phyloP scores from a whole-genome alignment of 768 basidiomycete genomes.

The Serpula lacrymans region DNA sequence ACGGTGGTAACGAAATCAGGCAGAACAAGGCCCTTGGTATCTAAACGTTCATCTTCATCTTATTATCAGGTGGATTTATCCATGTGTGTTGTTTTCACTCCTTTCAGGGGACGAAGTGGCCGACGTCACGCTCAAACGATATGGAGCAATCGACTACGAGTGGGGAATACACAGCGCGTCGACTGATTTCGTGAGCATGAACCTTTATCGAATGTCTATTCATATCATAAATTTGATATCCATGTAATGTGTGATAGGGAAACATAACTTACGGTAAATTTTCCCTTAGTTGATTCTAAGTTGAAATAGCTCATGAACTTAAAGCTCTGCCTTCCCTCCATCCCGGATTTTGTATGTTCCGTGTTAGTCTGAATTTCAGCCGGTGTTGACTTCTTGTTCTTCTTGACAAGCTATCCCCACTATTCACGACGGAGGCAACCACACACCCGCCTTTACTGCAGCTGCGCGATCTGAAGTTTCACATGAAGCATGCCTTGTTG shows the following conservation, averaged over 20 bases:
- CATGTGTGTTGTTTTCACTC: too few relatives aligned
- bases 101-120: constrained; percentile 69
- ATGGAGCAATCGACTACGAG: constrained; percentile 59
- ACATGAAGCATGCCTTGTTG: constrained; percentile 63
- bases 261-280: constrained; percentile 69
- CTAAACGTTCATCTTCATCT: constrained; percentile 1
- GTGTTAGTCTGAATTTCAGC: not conserved
- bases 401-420: constrained; percentile 66
- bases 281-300: not conserved
- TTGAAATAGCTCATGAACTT: too few relatives aligned
- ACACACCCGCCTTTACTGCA: constrained; percentile 65
- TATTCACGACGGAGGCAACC: constrained; percentile 68
- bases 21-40: constrained; percentile 66
- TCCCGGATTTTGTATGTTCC: constrained; percentile 52
- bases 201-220: too few relatives aligned
- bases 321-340: constrained; percentile 65
- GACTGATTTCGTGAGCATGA: constrained; percentile 83
- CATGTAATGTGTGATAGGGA: too few relatives aligned
- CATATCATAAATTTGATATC: too few relatives aligned
- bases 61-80: too few relatives aligned
- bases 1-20: constrained; percentile 51
- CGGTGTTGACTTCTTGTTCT: not conserved
- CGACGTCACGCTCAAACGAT: constrained; percentile 55
- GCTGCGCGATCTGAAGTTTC: constrained; percentile 58
- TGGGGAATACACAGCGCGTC: constrained; percentile 71